phyloP scores from a whole-genome alignment of 2,329 filamentous ascomycete genomes.

The Exophiala lecanii-corni region DNA sequence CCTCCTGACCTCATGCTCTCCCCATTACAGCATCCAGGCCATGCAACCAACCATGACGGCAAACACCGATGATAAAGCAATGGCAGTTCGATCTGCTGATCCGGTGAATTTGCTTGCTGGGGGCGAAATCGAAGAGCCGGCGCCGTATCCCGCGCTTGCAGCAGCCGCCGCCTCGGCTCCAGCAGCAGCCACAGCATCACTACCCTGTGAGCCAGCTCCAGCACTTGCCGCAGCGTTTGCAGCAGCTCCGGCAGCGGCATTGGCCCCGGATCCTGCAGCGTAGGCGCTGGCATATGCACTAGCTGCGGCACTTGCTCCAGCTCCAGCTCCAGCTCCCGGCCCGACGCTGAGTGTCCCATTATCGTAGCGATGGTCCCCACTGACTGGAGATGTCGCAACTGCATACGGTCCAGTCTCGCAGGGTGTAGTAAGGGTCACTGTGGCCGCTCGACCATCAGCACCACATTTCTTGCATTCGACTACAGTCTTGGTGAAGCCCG shows the following conservation, averaged over 20 bases:
- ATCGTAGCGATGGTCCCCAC: slow-evolving; percentile 9
- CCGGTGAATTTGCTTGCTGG: slow-evolving; percentile 12
- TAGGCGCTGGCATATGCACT: slow-evolving; percentile 6
- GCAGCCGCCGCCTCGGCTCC: slow-evolving; percentile 22
- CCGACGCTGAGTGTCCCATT: slow-evolving; percentile 10
- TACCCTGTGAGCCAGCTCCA: neutral
- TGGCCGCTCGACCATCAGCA: slow-evolving; percentile 17
- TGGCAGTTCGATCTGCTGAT: slow-evolving; percentile 9
- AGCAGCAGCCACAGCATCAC: slow-evolving; percentile 7
- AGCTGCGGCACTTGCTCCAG: slow-evolving; percentile 1
- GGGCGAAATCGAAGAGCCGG: slow-evolving; percentile 11
- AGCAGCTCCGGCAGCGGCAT: slow-evolving; percentile 6
- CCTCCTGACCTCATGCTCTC: too few relatives aligned
- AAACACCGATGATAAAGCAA: slow-evolving; percentile 15
- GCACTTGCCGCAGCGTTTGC: slow-evolving; percentile 4
- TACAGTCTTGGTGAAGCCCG: slow-evolving; percentile 25
- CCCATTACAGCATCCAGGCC: slow-evolving; percentile 15
- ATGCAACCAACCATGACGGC: slow-evolving; percentile 15
- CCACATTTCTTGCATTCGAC: slow-evolving; percentile 21
- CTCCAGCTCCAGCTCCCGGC: slow-evolving; percentile 20
- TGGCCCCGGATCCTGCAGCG: slow-evolving; percentile 4
- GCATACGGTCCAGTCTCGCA: slow-evolving; percentile 24
- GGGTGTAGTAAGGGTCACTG: slow-evolving; percentile 24
- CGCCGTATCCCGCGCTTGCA: slow-evolving; percentile 10
- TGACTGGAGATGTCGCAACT: slow-evolving; percentile 16